These are phyloP conservation scores for Rhytidhysteron rufulum DNA, from an alignment of 2,329 filamentous ascomycete genomes.

Conservation along the genomic window DNA sequence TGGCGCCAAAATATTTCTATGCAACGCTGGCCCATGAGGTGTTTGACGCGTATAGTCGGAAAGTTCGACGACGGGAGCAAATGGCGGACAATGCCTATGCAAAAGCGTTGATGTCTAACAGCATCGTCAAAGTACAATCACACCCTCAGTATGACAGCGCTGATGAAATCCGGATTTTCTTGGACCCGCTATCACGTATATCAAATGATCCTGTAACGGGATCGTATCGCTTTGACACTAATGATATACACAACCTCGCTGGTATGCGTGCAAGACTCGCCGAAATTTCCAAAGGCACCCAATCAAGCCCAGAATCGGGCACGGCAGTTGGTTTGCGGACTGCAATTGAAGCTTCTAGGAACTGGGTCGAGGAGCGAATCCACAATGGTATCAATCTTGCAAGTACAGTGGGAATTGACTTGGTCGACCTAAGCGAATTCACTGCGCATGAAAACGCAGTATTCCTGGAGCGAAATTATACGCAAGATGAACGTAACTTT, in stretches of 20 bases:
- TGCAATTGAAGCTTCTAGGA: too few species aligned
- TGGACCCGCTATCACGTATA: conserved; percentile 1
- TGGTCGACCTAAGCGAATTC: neutral
- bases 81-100: neutral
- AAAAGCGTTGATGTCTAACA: conserved; percentile 1
- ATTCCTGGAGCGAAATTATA: conserved; percentile 10
- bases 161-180: neutral
- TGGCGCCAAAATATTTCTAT: conserved; percentile 29
- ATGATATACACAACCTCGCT: too few species aligned
- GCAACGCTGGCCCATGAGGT: neutral
- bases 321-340: too few species aligned
- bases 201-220: neutral
- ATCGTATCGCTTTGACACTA: neutral
- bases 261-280: neutral
- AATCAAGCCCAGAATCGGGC: too few species aligned
- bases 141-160: conserved; percentile 1
- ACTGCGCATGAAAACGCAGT: neutral
- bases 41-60: neutral
- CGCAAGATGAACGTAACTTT: conserved; percentile 3
- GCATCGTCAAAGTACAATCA: neutral
- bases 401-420: conserved; percentile 3
- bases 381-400: too few species aligned
- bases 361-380: too few species aligned
- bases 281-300: neutral
- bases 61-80: neutral